Evolutionary conservation across 192 early-diverging fungal genomes (phyloP).

Genomic region (Polychytrium aggregatum): DNA sequence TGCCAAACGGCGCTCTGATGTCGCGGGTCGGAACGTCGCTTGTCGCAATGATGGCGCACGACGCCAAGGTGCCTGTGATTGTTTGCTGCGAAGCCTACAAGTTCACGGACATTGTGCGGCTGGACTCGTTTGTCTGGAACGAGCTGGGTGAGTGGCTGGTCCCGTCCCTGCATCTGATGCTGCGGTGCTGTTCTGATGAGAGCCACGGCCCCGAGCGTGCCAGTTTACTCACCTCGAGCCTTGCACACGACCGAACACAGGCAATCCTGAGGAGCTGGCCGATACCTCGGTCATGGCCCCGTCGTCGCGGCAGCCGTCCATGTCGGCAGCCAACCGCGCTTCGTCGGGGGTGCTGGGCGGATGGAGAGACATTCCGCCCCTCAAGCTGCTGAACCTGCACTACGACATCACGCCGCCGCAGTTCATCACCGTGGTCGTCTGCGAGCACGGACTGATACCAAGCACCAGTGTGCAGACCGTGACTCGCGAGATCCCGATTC

Average conservation of each 20-base stretch:
- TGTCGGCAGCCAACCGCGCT: neutral
- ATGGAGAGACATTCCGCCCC: conserved; percentile 67
- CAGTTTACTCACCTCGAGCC: neutral
- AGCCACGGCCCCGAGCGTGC: neutral
- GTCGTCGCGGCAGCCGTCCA: neutral
- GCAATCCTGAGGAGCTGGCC: conserved; percentile 58
- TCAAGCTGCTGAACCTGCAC: conserved; percentile 79
- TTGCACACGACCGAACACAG: too few species aligned
- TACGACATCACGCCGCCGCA: conserved; percentile 95
- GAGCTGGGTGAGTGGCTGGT: too few species aligned
- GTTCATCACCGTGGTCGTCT: conserved; percentile 80
- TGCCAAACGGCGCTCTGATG: conserved; percentile 87
- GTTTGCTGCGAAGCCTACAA: conserved; percentile 93
- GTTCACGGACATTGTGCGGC: conserved; percentile 79
- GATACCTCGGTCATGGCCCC: too few species aligned
- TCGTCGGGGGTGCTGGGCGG: conserved; percentile 9
- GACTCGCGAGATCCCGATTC: too few species aligned
- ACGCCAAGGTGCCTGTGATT: conserved; percentile 87
- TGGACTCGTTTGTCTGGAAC: conserved; percentile 95
- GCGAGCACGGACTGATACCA: conserved; percentile 85
- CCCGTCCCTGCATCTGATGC: neutral
- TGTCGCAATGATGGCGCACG: conserved; percentile 81
- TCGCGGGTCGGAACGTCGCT: conserved; percentile 82
- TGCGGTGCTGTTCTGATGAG: neutral
- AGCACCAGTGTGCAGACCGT: conserved; percentile 59